Evolutionary conservation across 306 rosid species (phyloP).

Genomic region (Malus asiatica): DNA sequence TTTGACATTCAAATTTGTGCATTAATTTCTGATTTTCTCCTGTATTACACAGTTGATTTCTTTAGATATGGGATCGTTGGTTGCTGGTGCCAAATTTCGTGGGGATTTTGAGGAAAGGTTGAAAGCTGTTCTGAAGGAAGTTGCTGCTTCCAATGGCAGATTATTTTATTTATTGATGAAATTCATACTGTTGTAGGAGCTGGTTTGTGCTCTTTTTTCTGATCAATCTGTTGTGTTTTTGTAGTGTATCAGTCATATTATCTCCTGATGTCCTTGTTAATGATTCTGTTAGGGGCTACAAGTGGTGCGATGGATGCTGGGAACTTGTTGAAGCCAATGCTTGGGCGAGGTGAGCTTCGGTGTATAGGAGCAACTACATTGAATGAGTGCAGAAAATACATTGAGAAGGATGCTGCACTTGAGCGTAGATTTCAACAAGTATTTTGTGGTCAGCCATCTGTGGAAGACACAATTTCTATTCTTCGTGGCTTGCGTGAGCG

Average conservation of each 20-base stretch:
- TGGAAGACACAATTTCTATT: slow-evolving; percentile 86
- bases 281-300: slow-evolving; percentile 70
- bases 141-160: slow-evolving; percentile 82
- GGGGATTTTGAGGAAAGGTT: slow-evolving; percentile 97
- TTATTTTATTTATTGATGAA: slow-evolving; percentile 92
- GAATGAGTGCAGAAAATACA: slow-evolving; percentile 85
- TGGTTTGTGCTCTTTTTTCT: slow-evolving; percentile 42
- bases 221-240: not conserved
- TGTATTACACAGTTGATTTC: slow-evolving; percentile 65
- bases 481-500: slow-evolving; percentile 98
- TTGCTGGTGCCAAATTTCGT: slow-evolving; percentile 93
- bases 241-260: not conserved
- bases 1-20: not conserved
- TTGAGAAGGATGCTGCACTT: slow-evolving; percentile 97
- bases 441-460: slow-evolving; percentile 85
- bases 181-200: slow-evolving; percentile 99
- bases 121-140: slow-evolving; percentile 95
- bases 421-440: slow-evolving; percentile 97
- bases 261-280: slow-evolving; percentile 9
- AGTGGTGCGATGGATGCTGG: slow-evolving; percentile 99
- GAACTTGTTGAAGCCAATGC: slow-evolving; percentile 94
- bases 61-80: slow-evolving; percentile 90
- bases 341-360: slow-evolving; percentile 95
- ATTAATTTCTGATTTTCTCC: slow-evolving; percentile 4
- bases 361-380: slow-evolving; percentile 95